Conservation (phyloP, 208 protist genomes). For the Leishmania amazonensis region DNA sequence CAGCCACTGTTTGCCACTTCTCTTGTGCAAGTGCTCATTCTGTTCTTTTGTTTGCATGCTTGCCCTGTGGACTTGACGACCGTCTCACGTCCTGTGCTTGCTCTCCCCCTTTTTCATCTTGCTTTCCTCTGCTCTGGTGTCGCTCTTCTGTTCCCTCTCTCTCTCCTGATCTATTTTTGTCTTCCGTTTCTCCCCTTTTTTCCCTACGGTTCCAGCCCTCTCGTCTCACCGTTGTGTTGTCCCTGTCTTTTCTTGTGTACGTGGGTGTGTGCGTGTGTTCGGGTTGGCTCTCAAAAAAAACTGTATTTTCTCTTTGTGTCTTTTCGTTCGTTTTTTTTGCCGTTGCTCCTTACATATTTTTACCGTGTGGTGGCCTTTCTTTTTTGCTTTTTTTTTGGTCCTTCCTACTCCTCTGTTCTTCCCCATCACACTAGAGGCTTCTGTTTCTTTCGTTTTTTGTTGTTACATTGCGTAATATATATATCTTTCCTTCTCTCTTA, state of each 20-base stretch:
- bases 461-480: neutral
- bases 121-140: neutral
- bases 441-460: neutral
- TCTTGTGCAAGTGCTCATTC: neutral
- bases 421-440: neutral
- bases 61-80: neutral
- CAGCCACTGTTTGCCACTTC: neutral
- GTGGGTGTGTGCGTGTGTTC: no score
- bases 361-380: no score
- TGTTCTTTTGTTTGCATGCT: neutral
- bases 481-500: neutral
- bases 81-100: neutral
- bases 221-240: neutral
- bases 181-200: neutral
- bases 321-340: conserved; percentile 17
- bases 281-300: no score
- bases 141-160: neutral
- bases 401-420: neutral
- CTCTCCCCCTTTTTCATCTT: neutral
- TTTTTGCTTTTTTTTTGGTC: neutral
- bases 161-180: neutral
- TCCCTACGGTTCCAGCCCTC: neutral
- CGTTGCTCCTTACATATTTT: no score
- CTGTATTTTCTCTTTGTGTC: no score
- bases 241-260: neutral